Base-by-base conservation (phyloP, 2,329 filamentous ascomycete species). In the Penicillium sp. region DNA sequence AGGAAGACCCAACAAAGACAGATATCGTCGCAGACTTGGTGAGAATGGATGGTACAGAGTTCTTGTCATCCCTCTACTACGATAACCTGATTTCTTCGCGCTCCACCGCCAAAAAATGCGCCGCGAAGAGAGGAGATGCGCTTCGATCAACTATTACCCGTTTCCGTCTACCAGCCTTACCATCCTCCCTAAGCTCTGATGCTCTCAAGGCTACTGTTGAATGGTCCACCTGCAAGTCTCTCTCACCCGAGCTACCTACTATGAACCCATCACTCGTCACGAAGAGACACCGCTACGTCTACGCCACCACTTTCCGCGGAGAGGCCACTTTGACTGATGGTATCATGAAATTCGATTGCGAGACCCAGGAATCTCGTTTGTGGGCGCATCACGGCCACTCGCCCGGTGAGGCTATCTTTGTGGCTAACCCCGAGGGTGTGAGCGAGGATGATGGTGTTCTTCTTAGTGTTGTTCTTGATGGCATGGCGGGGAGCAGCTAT, bases 21-120 rank as follows among this genome's bases (percentile, higher is more conserved):
- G 82, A 88, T 62, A 81, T 95, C 19, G 80, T 88, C 33, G 86
- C 89, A 58, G 92, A 96, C 63, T 73, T 89, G 1, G 76, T 88
- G 33, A 80, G 85, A 56, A 93, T 90, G 70, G 81, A 86, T 0
- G 89, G 85, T 56, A 77, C 85, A 0, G 87, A 91, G 60, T 81
- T 93, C 17, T 79, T 95, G 40, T 82, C 86, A 30, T 80, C 79
- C 8, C 85, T 92, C 63, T 92, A 92, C 78, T 89, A 92, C 74
- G 85, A 91, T 54, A 85, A 90, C 42, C 73, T 93, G 3, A 77
- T 88, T n/a, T 84, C 82, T 15, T 82, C 86, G 56, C 81, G 81
- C 2, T 72, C 86, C 33, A 79, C 78, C 7, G 82, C 82, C 0
- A 78, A 81, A 1, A 45, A 57, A 10, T 53, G 59, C 26, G 54